These are phyloP conservation scores for Plantago elongata DNA, from an alignment of 257 asterid species.

Conservation along the genomic window DNA sequence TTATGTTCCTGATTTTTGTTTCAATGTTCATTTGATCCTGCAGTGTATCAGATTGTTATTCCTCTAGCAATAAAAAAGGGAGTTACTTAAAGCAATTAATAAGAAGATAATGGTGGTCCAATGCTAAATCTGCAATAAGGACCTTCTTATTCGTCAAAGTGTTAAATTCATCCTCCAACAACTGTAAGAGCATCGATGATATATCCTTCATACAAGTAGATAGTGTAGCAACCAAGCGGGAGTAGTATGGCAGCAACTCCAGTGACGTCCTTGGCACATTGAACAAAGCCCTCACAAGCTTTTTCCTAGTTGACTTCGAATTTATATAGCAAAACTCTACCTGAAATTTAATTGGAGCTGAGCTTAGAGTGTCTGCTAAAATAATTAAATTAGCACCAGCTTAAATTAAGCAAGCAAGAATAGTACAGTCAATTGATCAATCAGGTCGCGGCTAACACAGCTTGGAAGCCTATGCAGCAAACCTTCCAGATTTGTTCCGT, in stretches of 20 bases:
- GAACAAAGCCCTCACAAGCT: constrained; percentile 92
- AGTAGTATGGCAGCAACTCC: constrained; percentile 91
- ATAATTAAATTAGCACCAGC: constrained; percentile 10
- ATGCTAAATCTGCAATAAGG: constrained; percentile 18
- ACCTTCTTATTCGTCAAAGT: constrained; percentile 92
- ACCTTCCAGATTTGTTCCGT: constrained; percentile 85
- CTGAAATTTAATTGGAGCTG: constrained; percentile 42
- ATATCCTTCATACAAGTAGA: constrained; percentile 96
- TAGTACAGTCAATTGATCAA: constrained; percentile 92
- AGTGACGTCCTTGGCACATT: constrained; percentile 96
- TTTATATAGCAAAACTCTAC: constrained; percentile 98
- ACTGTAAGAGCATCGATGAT: constrained; percentile 79
- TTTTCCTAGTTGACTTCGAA: constrained; percentile 90
- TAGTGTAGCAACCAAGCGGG: constrained; percentile 94
- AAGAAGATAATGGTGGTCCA: background rate
- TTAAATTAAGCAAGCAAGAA: constrained; percentile 24
- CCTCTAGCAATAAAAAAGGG: constrained; percentile 1
- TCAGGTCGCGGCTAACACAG: constrained; percentile 97
- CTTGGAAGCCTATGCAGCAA: constrained; percentile 89
- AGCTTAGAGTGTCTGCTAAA: constrained; percentile 21
- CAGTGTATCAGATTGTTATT: constrained; percentile 22
- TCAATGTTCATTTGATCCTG: constrained; percentile 99
- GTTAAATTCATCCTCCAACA: constrained; percentile 96
- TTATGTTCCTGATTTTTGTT: constrained; percentile 89
- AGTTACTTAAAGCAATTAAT: no score